Percentiles rank a stretch among this genome's conserved stretches.
These are phyloP conservation scores for Russula sp. DNA, from an alignment of 768 basidiomycete species.

Conservation along the genomic window DNA sequence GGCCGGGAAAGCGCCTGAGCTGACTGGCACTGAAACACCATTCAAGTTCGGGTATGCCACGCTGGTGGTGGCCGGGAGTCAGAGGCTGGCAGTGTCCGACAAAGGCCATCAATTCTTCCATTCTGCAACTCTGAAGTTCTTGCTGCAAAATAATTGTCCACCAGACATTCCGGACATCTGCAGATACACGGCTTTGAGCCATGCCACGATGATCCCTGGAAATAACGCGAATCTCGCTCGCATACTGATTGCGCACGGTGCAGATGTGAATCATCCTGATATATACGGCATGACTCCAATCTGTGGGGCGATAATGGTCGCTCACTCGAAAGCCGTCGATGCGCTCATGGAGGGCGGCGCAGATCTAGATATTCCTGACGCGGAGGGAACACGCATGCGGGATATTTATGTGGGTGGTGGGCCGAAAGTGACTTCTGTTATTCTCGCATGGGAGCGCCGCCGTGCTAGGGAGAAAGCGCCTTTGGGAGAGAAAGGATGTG, in stretches of 20 bases:
- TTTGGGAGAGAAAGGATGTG: conserved; percentile 40
- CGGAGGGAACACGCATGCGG: neutral
- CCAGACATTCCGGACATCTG: conserved; percentile 10
- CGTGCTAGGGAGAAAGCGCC: neutral
- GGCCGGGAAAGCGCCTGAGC: conserved; percentile 16
- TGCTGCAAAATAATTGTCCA: neutral
- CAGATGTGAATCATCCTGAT: conserved; percentile 42
- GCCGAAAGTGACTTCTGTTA: neutral
- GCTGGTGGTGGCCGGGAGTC: conserved; percentile 19
- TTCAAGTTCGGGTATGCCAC: conserved; percentile 20
- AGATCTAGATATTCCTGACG: conserved; percentile 30
- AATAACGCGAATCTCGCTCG: conserved; percentile 30
- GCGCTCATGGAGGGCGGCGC: conserved; percentile 45
- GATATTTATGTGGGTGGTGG: conserved; percentile 27
- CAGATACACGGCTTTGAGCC: conserved; percentile 45
- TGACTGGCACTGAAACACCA: conserved; percentile 21
- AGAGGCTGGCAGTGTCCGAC: conserved; percentile 6
- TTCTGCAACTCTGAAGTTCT: conserved; percentile 34
- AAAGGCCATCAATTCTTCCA: conserved; percentile 13
- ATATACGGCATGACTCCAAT: conserved; percentile 43
- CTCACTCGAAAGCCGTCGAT: conserved; percentile 28
- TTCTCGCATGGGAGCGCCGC: neutral
- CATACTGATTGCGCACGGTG: conserved; percentile 38
- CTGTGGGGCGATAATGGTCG: conserved; percentile 27
- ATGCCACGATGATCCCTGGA: conserved; percentile 30